Conservation (phyloP, 176 grass and related monocot species). For the Alopecurus myosuroides region DNA sequence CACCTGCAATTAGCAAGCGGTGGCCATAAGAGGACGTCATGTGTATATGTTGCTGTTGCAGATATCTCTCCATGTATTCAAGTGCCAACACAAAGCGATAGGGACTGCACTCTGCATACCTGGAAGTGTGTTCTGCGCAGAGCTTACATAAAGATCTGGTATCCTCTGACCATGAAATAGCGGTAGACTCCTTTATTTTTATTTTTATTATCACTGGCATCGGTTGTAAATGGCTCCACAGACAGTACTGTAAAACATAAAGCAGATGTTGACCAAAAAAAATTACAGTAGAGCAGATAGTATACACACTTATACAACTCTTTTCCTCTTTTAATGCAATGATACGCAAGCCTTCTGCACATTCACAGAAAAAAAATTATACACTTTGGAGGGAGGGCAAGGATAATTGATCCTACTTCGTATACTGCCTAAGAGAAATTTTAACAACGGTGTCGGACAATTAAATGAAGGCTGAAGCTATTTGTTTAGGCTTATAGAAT, state of each 20-base stretch:
- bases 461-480: neutral
- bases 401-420: neutral
- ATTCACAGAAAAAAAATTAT: too few species aligned
- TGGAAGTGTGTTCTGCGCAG: slow-evolving; percentile 73
- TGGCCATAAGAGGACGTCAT: slow-evolving; percentile 55
- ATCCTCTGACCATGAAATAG: slow-evolving; percentile 66
- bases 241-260: slow-evolving; percentile 36
- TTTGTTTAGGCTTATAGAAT: neutral
- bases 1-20: slow-evolving; percentile 58
- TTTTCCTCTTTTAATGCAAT: neutral
- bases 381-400: neutral
- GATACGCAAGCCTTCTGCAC: too few species aligned
- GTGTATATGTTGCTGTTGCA: slow-evolving; percentile 52
- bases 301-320: neutral
- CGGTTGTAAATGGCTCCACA: slow-evolving; percentile 31
- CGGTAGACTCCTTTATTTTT: slow-evolving; percentile 36
- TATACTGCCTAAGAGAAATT: neutral
- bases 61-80: slow-evolving; percentile 75
- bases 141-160: slow-evolving; percentile 57
- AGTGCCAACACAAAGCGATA: slow-evolving; percentile 71
- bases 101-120: slow-evolving; percentile 74
- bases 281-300: neutral
- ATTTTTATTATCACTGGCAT: slow-evolving; percentile 5
- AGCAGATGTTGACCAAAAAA: slow-evolving; percentile 18
- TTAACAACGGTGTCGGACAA: neutral